Evolutionary conservation across 1,139 yeast species (phyloP).

Genomic region (Geotrichum carabidarum): DNA sequence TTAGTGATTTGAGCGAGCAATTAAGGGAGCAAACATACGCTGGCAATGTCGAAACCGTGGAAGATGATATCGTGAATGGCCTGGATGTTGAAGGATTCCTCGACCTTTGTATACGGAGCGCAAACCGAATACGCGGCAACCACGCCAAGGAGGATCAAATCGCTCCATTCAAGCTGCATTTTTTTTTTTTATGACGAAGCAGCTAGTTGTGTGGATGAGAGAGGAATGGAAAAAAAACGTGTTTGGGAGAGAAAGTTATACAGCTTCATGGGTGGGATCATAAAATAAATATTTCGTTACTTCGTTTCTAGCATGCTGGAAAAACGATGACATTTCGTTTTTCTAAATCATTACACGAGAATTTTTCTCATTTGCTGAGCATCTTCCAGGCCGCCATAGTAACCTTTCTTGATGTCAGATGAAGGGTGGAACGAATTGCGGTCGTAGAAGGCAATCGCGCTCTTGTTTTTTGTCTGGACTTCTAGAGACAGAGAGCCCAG

Average conservation of each 20-base stretch:
- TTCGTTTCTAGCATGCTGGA: background rate
- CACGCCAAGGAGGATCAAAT: slow-evolving; percentile 25
- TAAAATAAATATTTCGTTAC: background rate
- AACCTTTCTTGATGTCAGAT: slow-evolving; percentile 8
- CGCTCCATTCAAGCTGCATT: slow-evolving; percentile 23
- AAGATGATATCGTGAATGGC: slow-evolving; percentile 78
- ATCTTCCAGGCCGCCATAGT: slow-evolving; percentile 6
- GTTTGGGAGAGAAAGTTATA: background rate
- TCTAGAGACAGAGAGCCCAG: slow-evolving; percentile 19
- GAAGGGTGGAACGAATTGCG: slow-evolving; percentile 18
- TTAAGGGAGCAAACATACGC: slow-evolving; percentile 23
- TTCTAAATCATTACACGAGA: background rate
- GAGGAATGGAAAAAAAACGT: background rate
- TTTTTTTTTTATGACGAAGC: slow-evolving; percentile 6
- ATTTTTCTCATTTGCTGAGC: slow-evolving; percentile 10
- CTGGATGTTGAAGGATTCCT: slow-evolving; percentile 87
- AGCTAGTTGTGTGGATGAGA: slow-evolving; percentile 8
- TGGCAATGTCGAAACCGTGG: slow-evolving; percentile 46
- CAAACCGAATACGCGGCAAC: slow-evolving; percentile 41
- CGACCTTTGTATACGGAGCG: slow-evolving; percentile 87
- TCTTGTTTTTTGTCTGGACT: slow-evolving; percentile 16
- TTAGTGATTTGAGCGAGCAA: background rate
- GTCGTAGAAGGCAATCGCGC: slow-evolving; percentile 21
- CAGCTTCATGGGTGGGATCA: background rate
- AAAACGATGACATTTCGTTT: background rate